Base-by-base conservation (phyloP, 805 yeast genomes). In the Maudiozyma serrabonitensis region DNA sequence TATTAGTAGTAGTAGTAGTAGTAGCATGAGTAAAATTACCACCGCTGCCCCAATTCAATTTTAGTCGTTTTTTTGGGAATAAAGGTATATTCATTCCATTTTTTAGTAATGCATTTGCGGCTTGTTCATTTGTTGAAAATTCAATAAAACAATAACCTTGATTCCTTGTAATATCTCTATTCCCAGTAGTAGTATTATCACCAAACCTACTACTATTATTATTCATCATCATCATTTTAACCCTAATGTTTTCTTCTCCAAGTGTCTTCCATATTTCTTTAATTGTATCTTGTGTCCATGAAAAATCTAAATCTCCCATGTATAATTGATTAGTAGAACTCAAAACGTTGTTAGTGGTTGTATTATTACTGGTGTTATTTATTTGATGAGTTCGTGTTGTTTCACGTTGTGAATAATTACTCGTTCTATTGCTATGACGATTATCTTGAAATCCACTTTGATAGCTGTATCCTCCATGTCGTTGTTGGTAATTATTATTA, bases 271-370 rank as follows among this genome's bases (percentile, higher is more conserved):
- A 89, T 43, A 89, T 76, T 51, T 78, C 76, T 45, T 73, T 73
- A 47, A 90, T 75, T 12, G 76, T 70, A 39, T 69, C 64, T 62
- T 89, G 96, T 52, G 84, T 87, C 89, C 95, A 86, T 63, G 77
- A 72, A 9, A 86, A 86, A 56, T 88, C 96, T 43, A 89, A 69
- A 58, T 87, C 96, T 21, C 96, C 97, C 95, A 89, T 90, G 84
- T 90, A 85, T n/a, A 18, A 16, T 28, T 45, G 16, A 15, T 40
- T 40, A 12, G 21, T 40, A 9, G 21, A 21, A 2, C 16, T 23
- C 2, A 15, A 6, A 34, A 4, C 12, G 11, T 34, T 34, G 11
- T 34, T 31, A 31, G 12, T 31, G 6, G 12, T 31, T 12, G 12
- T 31, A 31, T 31, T 31, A 31, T 31, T 31, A 32, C 12, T 6